Conservation (phyloP, 1,139 yeast genomes). For the Hyphopichia fennica region DNA sequence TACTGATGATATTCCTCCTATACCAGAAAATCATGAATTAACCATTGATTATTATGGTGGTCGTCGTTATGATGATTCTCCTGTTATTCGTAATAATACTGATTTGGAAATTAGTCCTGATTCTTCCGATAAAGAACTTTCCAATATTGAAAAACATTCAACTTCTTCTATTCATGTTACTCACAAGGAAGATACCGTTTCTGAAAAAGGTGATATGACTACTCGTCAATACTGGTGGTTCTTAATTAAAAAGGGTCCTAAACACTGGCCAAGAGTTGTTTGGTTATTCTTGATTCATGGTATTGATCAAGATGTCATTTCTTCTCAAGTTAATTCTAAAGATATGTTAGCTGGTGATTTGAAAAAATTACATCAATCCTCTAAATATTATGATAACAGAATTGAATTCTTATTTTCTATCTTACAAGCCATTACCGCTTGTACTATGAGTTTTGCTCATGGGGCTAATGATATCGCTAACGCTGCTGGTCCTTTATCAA, state of each 20-base stretch:
- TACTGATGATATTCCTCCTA: slow-evolving; percentile 62
- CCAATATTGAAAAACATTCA: slow-evolving; percentile 5
- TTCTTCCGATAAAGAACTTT: neutral
- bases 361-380: slow-evolving; percentile 50
- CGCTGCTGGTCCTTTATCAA: slow-evolving; percentile 75
- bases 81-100: slow-evolving; percentile 9
- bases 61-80: slow-evolving; percentile 43
- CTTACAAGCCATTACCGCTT: slow-evolving; percentile 72
- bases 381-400: slow-evolving; percentile 71
- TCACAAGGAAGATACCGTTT: slow-evolving; percentile 1
- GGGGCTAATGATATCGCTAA: slow-evolving; percentile 82
- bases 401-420: slow-evolving; percentile 70
- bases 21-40: slow-evolving; percentile 57
- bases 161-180: slow-evolving; percentile 1
- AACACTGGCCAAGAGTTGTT: slow-evolving; percentile 52
- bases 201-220: neutral
- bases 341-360: slow-evolving; percentile 44
- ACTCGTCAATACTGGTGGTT: slow-evolving; percentile 46
- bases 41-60: slow-evolving; percentile 68
- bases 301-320: slow-evolving; percentile 62
- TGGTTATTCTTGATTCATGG: slow-evolving; percentile 60
- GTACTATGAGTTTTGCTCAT: slow-evolving; percentile 81
- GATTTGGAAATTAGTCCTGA: slow-evolving; percentile 2
- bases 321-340: slow-evolving; percentile 39
- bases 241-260: slow-evolving; percentile 45